Conservation (phyloP, 164 flowering plant genomes). For the Tinospora cordifolia region DNA sequence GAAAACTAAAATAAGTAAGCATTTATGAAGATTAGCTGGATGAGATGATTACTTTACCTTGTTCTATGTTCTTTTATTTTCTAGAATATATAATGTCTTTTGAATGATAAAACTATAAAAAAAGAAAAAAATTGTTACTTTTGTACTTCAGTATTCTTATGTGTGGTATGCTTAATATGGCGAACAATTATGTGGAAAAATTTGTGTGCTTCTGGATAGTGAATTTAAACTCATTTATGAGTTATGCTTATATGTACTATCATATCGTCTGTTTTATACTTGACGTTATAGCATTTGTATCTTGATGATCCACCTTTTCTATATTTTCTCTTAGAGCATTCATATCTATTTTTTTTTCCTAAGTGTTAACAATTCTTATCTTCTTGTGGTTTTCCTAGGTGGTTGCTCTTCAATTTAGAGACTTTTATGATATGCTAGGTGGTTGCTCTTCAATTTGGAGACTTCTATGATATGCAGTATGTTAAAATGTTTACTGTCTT, state of each 20-base stretch:
- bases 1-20: too few species aligned
- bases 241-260: slow-evolving; percentile 91
- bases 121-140: too few species aligned
- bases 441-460: slow-evolving; percentile 84
- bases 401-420: slow-evolving; percentile 84
- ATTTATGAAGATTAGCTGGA: too few species aligned
- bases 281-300: slow-evolving; percentile 23
- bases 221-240: slow-evolving; percentile 98
- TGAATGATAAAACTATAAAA: neutral
- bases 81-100: neutral
- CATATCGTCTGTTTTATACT: slow-evolving; percentile 92
- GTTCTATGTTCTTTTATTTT: too few species aligned
- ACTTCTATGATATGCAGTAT: slow-evolving; percentile 61
- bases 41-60: too few species aligned
- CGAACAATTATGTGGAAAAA: too few species aligned
- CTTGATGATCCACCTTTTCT: neutral
- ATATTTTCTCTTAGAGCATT: neutral
- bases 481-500: slow-evolving; percentile 73
- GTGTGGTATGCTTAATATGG: too few species aligned
- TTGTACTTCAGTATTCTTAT: too few species aligned
- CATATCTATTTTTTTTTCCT: slow-evolving; percentile 3
- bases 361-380: neutral
- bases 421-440: slow-evolving; percentile 71
- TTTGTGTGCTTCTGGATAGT: slow-evolving; percentile 36
- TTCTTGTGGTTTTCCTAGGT: slow-evolving; percentile 39